Evolutionary conservation across 2,329 filamentous ascomycete genomes (phyloP), one percentile per base, ranked within the genome.

Genomic region (Aspergillus sp.): DNA sequence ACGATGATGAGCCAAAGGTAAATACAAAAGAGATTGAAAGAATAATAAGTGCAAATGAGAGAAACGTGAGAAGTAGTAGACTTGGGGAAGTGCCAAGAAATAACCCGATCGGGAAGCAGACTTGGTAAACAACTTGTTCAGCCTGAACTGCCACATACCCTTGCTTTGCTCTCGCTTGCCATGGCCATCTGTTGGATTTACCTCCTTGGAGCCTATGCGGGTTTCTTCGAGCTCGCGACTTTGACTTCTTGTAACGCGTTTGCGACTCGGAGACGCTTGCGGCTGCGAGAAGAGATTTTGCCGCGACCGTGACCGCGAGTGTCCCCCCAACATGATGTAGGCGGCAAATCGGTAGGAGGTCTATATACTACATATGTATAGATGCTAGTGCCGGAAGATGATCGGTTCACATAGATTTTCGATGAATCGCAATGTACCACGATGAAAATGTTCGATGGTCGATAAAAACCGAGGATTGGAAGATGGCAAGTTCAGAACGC

Each of bases 161-260:
- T 55, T 58, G 18, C 44, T 57, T 57, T 56, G 57, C 38, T 22
- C 43, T 54, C 47, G 44, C 45, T 26, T 42, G 13, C 38, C 36
- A 51, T 48, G 30, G 32, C 15, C 17, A 20, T 13, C 13, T 34
- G 43, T 44, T 43, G 24, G 26, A 32, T 26, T 17, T 0, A 24
- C 18, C 4, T 30, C 20, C 36, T 41, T 42, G 6, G n/a, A 13
- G 17, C 22, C 13, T 4, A 38, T n/a, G 11, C 15, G 36, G 18
- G 8, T 11, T 8, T 42, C 48, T 41, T 64, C 70, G 9, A 69
- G 57, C 39, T 77, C 72, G 18, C 69, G 69, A 62, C 75, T 78
- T 52, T 68, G 69, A 53, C 75, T 78, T 53, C 76, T 68, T 6
- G 74, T 75, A 20, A 70, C 61, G 48, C 75, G 65, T 44, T 60